Evolutionary conservation across 768 basidiomycete genomes (phyloP).

Genomic region (Podaxis carcinomalis): DNA sequence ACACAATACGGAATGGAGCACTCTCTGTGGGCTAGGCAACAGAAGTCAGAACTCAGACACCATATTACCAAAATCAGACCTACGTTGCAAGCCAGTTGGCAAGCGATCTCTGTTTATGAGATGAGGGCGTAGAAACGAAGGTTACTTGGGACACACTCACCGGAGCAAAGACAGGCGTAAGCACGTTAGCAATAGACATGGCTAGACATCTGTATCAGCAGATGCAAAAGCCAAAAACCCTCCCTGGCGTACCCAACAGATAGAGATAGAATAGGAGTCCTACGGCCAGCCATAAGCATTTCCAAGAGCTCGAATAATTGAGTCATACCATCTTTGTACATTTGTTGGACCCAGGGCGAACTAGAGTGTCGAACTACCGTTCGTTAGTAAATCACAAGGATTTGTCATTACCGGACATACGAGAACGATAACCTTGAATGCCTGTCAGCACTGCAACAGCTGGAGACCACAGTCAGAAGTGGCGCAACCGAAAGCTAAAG

Average conservation of each 20-base stretch:
- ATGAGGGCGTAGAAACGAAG: not conserved
- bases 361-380: slow-evolving; percentile 29
- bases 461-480: slow-evolving; percentile 11
- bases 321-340: slow-evolving; percentile 35
- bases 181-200: slow-evolving; percentile 34
- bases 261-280: slow-evolving; percentile 38
- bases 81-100: slow-evolving; percentile 42
- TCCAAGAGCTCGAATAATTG: not conserved
- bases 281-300: slow-evolving; percentile 10
- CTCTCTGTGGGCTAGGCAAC: slow-evolving; percentile 32
- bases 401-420: slow-evolving; percentile 21
- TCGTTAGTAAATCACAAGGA: not conserved
- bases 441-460: slow-evolving; percentile 34
- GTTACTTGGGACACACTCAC: slow-evolving; percentile 18
- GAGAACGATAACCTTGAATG: slow-evolving; percentile 31
- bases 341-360: slow-evolving; percentile 30
- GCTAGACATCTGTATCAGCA: slow-evolving; percentile 15
- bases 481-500: not conserved
- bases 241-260: slow-evolving; percentile 26
- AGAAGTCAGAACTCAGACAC: not conserved
- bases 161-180: slow-evolving; percentile 33
- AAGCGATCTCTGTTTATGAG: slow-evolving; percentile 22
- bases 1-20: slow-evolving; percentile 39
- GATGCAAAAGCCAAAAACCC: not conserved
- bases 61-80: slow-evolving; percentile 9